Evolutionary conservation across 225 moss, liverwort and hornwort genomes (phyloP).

Genomic region (Pleurozium schreberi): DNA sequence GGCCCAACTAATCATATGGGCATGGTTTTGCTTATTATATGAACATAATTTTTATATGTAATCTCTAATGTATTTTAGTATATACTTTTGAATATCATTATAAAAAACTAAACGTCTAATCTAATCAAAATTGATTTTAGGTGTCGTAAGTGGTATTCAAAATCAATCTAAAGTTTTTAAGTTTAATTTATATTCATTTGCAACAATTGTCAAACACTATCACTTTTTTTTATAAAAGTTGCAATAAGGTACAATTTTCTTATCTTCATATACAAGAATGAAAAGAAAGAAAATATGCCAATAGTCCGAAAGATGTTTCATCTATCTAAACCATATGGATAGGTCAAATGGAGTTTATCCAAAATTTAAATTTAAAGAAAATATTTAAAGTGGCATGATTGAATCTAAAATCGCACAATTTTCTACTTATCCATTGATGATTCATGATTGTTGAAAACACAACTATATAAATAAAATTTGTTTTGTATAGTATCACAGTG

Average conservation of each 20-base stretch:
- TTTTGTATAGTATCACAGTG: background rate
- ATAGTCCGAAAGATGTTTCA: background rate
- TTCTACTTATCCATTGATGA: too few species aligned
- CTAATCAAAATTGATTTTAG: background rate
- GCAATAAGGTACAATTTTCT: background rate
- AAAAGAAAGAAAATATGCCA: background rate
- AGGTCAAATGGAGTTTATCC: too few species aligned
- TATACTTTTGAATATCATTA: background rate
- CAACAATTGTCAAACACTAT: background rate
- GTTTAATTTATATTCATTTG: background rate
- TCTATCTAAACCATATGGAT: background rate
- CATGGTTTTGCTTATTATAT: background rate
- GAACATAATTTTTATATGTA: background rate
- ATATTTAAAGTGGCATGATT: background rate
- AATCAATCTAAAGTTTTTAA: background rate
- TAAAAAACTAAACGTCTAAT: background rate
- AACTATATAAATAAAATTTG: background rate
- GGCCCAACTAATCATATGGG: background rate
- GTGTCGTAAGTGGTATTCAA: background rate
- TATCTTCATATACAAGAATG: background rate
- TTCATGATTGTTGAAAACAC: too few species aligned
- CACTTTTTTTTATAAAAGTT: background rate
- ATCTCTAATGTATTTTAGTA: background rate
- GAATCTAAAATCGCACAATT: too few species aligned
- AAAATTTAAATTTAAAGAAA: background rate